Evolutionary conservation across 2,329 filamentous ascomycete species (phyloP), one percentile per base, ranked within the genome.

Genomic region (Fusarium avenaceum): DNA sequence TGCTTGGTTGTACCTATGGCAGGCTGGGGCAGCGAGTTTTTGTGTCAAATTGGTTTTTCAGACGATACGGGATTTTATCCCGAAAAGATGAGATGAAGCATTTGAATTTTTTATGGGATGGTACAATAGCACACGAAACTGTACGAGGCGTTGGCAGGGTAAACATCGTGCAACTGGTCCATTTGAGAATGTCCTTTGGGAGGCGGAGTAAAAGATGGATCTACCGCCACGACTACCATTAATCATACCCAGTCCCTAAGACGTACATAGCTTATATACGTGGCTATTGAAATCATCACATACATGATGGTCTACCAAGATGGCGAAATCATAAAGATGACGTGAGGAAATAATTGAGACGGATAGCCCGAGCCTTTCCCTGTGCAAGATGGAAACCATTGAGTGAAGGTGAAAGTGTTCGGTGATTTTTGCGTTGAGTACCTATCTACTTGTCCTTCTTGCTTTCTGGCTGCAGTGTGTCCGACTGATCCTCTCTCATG

Each of bases 401-500:
- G 10, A 32, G 38, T 48, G 24, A 56, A 42, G 26, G 30, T 33
- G n/a, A 30, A 33, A 14, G 19, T 24, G 43, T 22, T 7, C 7
- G 26, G 15, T 26, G 14, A 40, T 14, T 4, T 40, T 24, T 26
- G 8, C 20, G 15, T 13, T 30, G 20, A 26, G 30, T n/a, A 19
- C 50, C 75, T 72, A 19, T 52, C 75, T 72, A 85, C 66, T 81
- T 78, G 44, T 83, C 79, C 75, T 88, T 88, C 78, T 86, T 87
- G 52, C 73, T 77, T 54, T 84, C 81, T 40, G 75, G 74, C 72
- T 80, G 81, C 64, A 73, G 72, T 40, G 82, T 82, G 63, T 83
- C 82, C 35, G 75, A 64, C 68, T 80, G 79, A 19, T 98, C 96
- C 78, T 99, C 96, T 64, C 86, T 89, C 87, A 97, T 94, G 6